phyloP scores from a whole-genome alignment of 2,329 filamentous ascomycete genomes.

The Boeremia lycopersici region DNA sequence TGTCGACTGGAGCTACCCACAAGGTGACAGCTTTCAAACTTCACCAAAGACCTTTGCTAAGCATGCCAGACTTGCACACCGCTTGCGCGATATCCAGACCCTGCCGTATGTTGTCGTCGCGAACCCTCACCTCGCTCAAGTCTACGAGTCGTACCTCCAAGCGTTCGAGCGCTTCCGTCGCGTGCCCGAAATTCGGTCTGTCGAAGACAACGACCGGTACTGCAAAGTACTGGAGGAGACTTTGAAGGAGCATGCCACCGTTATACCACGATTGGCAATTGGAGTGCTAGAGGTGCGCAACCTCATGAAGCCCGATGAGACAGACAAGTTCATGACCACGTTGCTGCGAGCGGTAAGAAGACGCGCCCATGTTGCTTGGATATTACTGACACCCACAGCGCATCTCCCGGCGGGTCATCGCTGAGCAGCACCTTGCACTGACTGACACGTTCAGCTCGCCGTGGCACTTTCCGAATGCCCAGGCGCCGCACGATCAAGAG shows the following conservation, averaged over 20 bases:
- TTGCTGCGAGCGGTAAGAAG: conserved; percentile 80
- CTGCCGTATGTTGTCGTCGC: conserved; percentile 94
- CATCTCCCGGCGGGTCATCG: conserved; percentile 94
- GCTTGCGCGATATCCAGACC: conserved; percentile 95
- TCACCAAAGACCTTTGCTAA: conserved; percentile 16
- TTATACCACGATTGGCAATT: conserved; percentile 94
- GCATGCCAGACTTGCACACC: conserved; percentile 76
- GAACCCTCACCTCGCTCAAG: conserved; percentile 91
- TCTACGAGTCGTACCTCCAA: conserved; percentile 95
- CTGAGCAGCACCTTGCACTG: conserved; percentile 93
- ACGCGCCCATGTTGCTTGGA: no score
- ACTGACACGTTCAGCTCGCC: conserved; percentile 92
- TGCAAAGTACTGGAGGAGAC: conserved; percentile 81
- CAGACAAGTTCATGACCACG: conserved; percentile 95
- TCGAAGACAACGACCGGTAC: conserved; percentile 88
- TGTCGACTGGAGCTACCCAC: conserved; percentile 93
- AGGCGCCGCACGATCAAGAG: conserved; percentile 68
- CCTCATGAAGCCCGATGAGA: conserved; percentile 77
- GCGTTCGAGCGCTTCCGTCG: conserved; percentile 93
- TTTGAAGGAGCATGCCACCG: conserved; percentile 84
- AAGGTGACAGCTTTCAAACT: conserved; percentile 56
- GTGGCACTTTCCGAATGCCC: conserved; percentile 84
- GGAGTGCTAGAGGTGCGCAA: conserved; percentile 89
- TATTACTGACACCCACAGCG: conserved; percentile 60
- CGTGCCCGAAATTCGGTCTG: conserved; percentile 78